Evolutionary conservation across 192 early-diverging fungal genomes (phyloP).

Genomic region (Chytriomyces sp.): DNA sequence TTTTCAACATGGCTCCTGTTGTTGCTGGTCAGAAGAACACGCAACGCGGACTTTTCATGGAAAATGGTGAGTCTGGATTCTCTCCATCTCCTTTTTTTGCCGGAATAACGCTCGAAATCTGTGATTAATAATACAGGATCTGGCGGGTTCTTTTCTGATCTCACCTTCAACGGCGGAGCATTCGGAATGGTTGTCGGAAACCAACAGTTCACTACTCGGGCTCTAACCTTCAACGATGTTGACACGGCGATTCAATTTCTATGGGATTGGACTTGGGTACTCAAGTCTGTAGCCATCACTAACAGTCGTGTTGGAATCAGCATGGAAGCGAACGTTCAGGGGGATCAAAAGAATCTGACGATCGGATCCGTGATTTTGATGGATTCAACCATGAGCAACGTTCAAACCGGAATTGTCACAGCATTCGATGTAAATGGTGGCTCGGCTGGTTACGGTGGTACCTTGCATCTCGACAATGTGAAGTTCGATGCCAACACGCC

Average conservation of each 20-base stretch:
- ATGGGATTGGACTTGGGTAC: slow-evolving; percentile 53
- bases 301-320: slow-evolving; percentile 44
- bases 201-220: slow-evolving; percentile 47
- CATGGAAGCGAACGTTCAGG: slow-evolving; percentile 14
- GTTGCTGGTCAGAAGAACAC: slow-evolving; percentile 3
- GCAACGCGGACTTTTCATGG: slow-evolving; percentile 47
- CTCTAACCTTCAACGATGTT: slow-evolving; percentile 35
- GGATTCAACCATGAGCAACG: slow-evolving; percentile 38
- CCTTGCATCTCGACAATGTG: slow-evolving; percentile 46
- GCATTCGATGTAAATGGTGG: background rate
- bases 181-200: slow-evolving; percentile 46
- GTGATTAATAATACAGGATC: slow-evolving; percentile 26
- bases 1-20: slow-evolving; percentile 34
- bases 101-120: background rate
- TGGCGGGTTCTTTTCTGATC: slow-evolving; percentile 49
- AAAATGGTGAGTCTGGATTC: slow-evolving; percentile 35
- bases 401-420: slow-evolving; percentile 27
- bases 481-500: slow-evolving; percentile 28
- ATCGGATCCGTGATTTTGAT: slow-evolving; percentile 43
- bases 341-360: too few species aligned
- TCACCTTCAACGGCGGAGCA: slow-evolving; percentile 45
- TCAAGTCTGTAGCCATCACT: slow-evolving; percentile 37
- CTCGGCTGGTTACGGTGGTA: slow-evolving; percentile 7
- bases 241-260: slow-evolving; percentile 44
- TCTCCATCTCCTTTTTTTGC: too few species aligned